Conservation (phyloP, 2,329 filamentous ascomycete species). For the Neurospora sp. region DNA sequence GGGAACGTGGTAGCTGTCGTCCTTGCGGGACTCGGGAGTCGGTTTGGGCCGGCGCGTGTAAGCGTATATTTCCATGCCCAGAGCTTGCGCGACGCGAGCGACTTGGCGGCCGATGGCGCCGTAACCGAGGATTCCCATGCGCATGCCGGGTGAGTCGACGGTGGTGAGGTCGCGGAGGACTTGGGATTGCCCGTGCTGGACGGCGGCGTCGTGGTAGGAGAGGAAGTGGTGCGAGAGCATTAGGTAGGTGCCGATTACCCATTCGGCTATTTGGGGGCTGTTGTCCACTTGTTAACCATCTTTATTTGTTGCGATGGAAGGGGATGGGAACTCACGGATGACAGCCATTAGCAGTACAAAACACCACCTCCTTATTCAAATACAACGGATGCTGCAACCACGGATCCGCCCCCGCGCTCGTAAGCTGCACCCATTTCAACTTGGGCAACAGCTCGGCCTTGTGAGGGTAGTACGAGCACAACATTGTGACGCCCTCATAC, state of each 20-base stretch:
- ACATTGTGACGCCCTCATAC: slow-evolving; percentile 32
- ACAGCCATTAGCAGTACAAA: slow-evolving; percentile 31
- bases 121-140: slow-evolving; percentile 34
- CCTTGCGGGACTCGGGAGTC: slow-evolving; percentile 47
- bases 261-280: slow-evolving; percentile 25
- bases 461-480: slow-evolving; percentile 25
- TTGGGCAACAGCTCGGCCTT: slow-evolving; percentile 22
- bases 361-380: slow-evolving; percentile 24
- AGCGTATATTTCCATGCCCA: slow-evolving; percentile 59
- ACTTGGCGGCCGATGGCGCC: slow-evolving; percentile 34
- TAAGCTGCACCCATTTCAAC: slow-evolving; percentile 35
- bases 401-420: slow-evolving; percentile 32
- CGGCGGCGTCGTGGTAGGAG: slow-evolving; percentile 8
- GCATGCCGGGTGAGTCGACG: slow-evolving; percentile 23
- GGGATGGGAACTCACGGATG: slow-evolving; percentile 27
- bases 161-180: slow-evolving; percentile 1
- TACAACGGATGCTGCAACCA: slow-evolving; percentile 28
- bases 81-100: slow-evolving; percentile 39
- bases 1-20: slow-evolving; percentile 53
- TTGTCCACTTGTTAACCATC: too few species aligned
- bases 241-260: slow-evolving; percentile 21
- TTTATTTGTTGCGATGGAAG: neutral
- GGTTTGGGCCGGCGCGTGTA: slow-evolving; percentile 52
- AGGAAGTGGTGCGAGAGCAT: slow-evolving; percentile 19
- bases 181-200: slow-evolving; percentile 9